phyloP scores from a whole-genome alignment of 495 filamentous ascomycete genomes.

The Penicillium subrubescens region DNA sequence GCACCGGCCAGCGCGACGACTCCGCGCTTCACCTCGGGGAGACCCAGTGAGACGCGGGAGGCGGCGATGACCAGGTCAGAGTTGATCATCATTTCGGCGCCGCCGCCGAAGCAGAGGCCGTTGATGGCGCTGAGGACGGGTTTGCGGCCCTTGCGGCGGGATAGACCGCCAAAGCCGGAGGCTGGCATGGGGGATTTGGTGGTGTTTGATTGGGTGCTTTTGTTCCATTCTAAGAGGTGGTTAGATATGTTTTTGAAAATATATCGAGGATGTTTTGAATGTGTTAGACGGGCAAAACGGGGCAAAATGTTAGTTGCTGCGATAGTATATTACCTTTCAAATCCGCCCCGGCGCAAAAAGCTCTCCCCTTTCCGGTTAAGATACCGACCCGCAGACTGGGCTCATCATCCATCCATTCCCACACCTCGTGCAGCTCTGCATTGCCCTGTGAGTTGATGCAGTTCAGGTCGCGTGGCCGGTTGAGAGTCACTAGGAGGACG shows the following conservation, averaged over 20 bases:
- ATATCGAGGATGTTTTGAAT: neutral
- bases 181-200: conserved; percentile 19
- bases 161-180: conserved; percentile 44
- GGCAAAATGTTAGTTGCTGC: neutral
- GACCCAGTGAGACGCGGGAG: conserved; percentile 54
- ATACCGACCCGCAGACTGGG: conserved; percentile 56
- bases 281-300: no score
- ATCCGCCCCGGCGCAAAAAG: conserved; percentile 64
- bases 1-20: conserved; percentile 73
- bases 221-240: conserved; percentile 42
- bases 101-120: conserved; percentile 74
- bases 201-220: conserved; percentile 16
- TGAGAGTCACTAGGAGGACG: conserved; percentile 52
- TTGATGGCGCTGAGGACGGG: conserved; percentile 78
- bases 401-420: conserved; percentile 60
- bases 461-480: conserved; percentile 50
- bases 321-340: conserved; percentile 44
- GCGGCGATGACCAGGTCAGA: conserved; percentile 68
- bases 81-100: conserved; percentile 74
- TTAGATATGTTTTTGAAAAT: conserved; percentile 1
- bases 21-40: conserved; percentile 73
- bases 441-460: conserved; percentile 54
- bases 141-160: conserved; percentile 51
- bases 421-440: conserved; percentile 53
- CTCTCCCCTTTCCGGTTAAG: conserved; percentile 56